Percentiles rank a stretch among this genome's conserved stretches.
phyloP scores from a whole-genome alignment of 768 basidiomycete genomes.

The Russula lepida region DNA sequence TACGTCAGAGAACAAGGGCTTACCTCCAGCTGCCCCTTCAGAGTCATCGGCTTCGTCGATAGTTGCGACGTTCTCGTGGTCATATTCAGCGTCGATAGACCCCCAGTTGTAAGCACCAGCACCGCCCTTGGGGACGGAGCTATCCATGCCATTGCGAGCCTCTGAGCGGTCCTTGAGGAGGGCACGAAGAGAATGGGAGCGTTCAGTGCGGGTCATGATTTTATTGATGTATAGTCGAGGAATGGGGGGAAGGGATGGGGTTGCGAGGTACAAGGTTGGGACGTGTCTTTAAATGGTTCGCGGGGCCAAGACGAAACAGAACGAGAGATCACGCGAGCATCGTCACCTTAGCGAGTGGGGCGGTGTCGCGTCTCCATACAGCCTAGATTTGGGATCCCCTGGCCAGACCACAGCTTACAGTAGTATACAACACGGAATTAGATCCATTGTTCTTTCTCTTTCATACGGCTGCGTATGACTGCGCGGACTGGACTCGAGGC shows the following conservation, averaged over 20 bases:
- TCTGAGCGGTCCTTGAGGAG: conserved; percentile 70
- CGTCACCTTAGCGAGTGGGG: background rate
- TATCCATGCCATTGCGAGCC: conserved; percentile 68
- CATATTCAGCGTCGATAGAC: conserved; percentile 47
- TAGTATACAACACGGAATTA: background rate
- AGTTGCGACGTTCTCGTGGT: conserved; percentile 47
- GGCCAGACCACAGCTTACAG: background rate
- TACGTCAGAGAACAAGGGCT: conserved; percentile 11
- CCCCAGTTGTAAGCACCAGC: conserved; percentile 87
- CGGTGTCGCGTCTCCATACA: background rate
- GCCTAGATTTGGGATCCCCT: background rate
- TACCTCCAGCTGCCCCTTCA: conserved; percentile 27
- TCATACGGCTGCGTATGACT: background rate
- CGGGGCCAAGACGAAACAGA: background rate
- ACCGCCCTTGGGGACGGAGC: conserved; percentile 66
- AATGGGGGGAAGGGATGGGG: background rate
- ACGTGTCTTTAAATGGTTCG: background rate
- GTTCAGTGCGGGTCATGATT: conserved; percentile 77
- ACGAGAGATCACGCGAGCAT: background rate
- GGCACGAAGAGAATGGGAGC: conserved; percentile 63
- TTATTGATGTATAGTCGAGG: background rate
- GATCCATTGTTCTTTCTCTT: background rate
- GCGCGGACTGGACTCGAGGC: too few relatives aligned
- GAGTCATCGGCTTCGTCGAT: conserved; percentile 48
- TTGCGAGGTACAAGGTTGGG: background rate